Conservation (phyloP, 2,329 filamentous ascomycete genomes). For the Penicillium sp. region DNA sequence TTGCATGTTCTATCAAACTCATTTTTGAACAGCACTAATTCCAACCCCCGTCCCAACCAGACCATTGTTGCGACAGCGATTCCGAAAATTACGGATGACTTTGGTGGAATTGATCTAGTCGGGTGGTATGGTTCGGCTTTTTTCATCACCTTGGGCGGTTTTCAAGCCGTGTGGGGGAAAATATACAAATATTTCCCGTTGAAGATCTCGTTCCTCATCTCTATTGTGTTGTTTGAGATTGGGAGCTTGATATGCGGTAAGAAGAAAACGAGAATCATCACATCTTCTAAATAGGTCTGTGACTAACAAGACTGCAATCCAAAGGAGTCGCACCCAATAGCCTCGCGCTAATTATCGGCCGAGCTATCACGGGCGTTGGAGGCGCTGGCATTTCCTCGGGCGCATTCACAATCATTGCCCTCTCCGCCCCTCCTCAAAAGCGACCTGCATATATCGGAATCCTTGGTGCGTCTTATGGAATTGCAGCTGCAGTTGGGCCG, state of each 20-base stretch:
- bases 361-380: slow-evolving; percentile 44
- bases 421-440: slow-evolving; percentile 8
- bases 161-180: slow-evolving; percentile 39
- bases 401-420: slow-evolving; percentile 31
- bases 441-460: slow-evolving; percentile 41
- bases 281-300: neutral
- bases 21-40: neutral
- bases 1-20: neutral
- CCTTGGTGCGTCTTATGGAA: slow-evolving; percentile 55
- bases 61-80: slow-evolving; percentile 42
- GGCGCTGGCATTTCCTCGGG: slow-evolving; percentile 39
- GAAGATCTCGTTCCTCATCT: slow-evolving; percentile 39
- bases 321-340: slow-evolving; percentile 34
- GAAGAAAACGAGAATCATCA: too few relatives aligned
- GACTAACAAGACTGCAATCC: neutral
- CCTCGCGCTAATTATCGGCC: slow-evolving; percentile 43
- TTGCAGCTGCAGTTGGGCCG: slow-evolving; percentile 54
- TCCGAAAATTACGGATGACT: slow-evolving; percentile 34
- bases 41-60: neutral
- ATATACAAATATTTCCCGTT: slow-evolving; percentile 36
- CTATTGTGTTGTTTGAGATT: slow-evolving; percentile 49
- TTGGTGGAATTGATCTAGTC: slow-evolving; percentile 33
- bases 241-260: slow-evolving; percentile 46
- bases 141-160: slow-evolving; percentile 38
- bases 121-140: slow-evolving; percentile 44